Evolutionary conservation across 2,329 filamentous ascomycete species (phyloP).

Genomic region (Botryosphaeria dothidea): DNA sequence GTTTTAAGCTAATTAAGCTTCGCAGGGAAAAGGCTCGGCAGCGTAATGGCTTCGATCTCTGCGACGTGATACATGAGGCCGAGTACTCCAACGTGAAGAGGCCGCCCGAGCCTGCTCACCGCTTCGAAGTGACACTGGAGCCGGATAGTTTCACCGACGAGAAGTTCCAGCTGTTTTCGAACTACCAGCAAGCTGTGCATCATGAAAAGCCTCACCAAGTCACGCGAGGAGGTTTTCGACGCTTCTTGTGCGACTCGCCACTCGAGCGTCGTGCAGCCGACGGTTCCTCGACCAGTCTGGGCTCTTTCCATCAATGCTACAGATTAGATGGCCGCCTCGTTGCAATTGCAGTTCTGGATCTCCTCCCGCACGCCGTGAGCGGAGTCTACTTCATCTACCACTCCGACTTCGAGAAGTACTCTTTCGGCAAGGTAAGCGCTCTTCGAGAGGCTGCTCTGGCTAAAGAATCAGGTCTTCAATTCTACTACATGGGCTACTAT

Average conservation of each 20-base stretch:
- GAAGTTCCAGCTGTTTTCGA: conserved; percentile 70
- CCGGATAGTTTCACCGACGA: conserved; percentile 70
- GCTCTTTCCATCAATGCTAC: conserved; percentile 82
- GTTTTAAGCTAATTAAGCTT: conserved; percentile 1
- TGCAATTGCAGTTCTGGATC: conserved; percentile 74
- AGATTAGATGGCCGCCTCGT: conserved; percentile 74
- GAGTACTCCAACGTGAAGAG: conserved; percentile 58
- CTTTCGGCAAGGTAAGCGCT: conserved; percentile 75
- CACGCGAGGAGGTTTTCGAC: conserved; percentile 62
- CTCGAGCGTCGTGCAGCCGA: conserved; percentile 50
- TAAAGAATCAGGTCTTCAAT: conserved; percentile 67
- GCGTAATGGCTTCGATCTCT: conserved; percentile 67
- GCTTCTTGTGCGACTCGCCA: conserved; percentile 74
- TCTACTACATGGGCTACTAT: conserved; percentile 84
- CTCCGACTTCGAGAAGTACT: conserved; percentile 68
- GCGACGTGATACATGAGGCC: conserved; percentile 68
- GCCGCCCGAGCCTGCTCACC: conserved; percentile 66
- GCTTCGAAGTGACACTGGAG: conserved; percentile 70
- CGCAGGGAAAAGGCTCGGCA: conserved; percentile 59
- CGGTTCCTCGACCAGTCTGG: conserved; percentile 53
- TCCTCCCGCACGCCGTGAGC: conserved; percentile 75
- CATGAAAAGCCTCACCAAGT: conserved; percentile 64
- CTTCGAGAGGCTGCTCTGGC: conserved; percentile 72
- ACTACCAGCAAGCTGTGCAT: conserved; percentile 76
- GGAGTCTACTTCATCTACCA: conserved; percentile 84